Conservation (phyloP, 2,329 filamentous ascomycete species). For the Fusarium sp. region DNA sequence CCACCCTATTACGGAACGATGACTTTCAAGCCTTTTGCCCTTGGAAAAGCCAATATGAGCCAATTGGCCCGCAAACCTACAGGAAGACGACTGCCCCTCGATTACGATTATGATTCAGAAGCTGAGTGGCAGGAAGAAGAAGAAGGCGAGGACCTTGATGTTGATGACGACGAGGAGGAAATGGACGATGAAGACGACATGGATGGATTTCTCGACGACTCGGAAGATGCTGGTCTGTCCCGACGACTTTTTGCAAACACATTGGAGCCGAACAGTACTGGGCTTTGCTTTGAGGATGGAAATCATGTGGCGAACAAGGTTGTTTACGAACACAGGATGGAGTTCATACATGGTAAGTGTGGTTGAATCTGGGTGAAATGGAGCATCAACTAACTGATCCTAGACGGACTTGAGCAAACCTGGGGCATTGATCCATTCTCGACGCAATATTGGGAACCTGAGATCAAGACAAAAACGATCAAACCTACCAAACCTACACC, state of each 20-base stretch:
- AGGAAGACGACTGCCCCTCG: conserved; percentile 69
- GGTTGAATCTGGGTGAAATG: neutral
- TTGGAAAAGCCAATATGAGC: conserved; percentile 60
- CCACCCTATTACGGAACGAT: conserved; percentile 80
- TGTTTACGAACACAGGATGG: conserved; percentile 75
- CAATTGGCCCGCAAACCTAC: conserved; percentile 67
- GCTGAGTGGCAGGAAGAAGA: conserved; percentile 88
- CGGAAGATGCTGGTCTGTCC: conserved; percentile 73
- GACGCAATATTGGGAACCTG: conserved; percentile 78
- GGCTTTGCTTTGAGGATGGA: conserved; percentile 83
- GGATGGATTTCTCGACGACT: conserved; percentile 90
- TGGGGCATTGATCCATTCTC: conserved; percentile 85
- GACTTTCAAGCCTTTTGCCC: conserved; percentile 67
- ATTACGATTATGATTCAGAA: conserved; percentile 90
- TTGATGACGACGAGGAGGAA: conserved; percentile 78
- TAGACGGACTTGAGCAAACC: conserved; percentile 63
- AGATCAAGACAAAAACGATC: conserved; percentile 50
- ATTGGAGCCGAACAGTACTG: conserved; percentile 81
- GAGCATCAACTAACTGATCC: conserved; percentile 34
- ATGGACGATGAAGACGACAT: conserved; percentile 83
- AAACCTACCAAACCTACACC: conserved; percentile 29
- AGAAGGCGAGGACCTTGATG: conserved; percentile 75
- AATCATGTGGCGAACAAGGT: conserved; percentile 62
- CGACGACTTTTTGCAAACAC: conserved; percentile 74
- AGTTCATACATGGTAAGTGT: conserved; percentile 76